These are phyloP conservation scores for Xylaria hypoxylon DNA, from an alignment of 2,329 filamentous ascomycete species.

Conservation along the genomic window DNA sequence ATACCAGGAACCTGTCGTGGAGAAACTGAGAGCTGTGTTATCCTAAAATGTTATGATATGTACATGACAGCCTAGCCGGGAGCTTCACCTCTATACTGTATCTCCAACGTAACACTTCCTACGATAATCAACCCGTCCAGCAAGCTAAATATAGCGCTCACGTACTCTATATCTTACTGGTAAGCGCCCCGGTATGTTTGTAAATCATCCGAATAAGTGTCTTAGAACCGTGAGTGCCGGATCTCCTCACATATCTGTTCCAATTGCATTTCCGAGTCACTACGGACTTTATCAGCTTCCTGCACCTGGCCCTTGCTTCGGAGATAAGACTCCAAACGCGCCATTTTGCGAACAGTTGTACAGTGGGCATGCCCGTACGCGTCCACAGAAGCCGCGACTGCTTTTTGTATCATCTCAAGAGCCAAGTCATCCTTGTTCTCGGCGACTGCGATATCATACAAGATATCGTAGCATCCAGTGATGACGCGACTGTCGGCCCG, in stretches of 20 bases:
- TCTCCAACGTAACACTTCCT: too few relatives aligned
- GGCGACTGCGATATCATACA: conserved; percentile 20
- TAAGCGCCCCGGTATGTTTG: neutral
- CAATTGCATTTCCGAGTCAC: neutral
- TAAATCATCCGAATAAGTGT: too few relatives aligned
- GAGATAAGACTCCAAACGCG: conserved; percentile 5
- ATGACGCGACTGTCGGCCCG: neutral
- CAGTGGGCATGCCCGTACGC: conserved; percentile 8
- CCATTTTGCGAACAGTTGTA: conserved; percentile 4
- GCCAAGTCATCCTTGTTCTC: conserved; percentile 13
- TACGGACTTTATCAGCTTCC: conserved; percentile 12
- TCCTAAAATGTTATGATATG: too few relatives aligned
- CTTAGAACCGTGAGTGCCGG: neutral
- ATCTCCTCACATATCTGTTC: conserved; percentile 9
- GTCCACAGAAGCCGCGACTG: conserved; percentile 1
- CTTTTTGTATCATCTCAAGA: conserved; percentile 16
- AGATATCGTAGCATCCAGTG: conserved; percentile 18
- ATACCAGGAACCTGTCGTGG: conserved; percentile 9
- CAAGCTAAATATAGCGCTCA: too few relatives aligned
- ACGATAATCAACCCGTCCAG: too few relatives aligned
- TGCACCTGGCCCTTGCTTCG: conserved; percentile 4
- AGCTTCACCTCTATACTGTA: too few relatives aligned
- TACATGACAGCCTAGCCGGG: too few relatives aligned
- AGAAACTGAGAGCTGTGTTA: neutral
- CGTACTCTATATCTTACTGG: too few relatives aligned